Conservation (phyloP, 2,329 filamentous ascomycete species). For the Keithomyces neogunnii region DNA sequence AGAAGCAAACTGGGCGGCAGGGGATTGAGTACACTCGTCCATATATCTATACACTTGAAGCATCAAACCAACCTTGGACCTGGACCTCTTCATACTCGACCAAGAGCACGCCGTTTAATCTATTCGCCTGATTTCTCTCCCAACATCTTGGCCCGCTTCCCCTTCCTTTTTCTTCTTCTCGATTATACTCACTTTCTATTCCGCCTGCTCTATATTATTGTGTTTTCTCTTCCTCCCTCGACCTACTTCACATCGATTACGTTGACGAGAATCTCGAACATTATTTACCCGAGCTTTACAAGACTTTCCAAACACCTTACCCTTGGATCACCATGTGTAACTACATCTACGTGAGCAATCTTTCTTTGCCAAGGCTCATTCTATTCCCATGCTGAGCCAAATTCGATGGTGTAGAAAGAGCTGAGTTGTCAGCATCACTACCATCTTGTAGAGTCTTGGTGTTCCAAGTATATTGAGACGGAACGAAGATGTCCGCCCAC, state of each 20-base stretch:
- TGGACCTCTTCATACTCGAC: not conserved
- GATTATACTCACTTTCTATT: no score
- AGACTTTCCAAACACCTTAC: not conserved
- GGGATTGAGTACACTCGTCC: not conserved
- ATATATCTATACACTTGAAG: not conserved
- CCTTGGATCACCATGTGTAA: slow-evolving; percentile 33
- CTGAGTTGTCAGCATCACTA: slow-evolving; percentile 43
- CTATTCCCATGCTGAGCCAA: no score
- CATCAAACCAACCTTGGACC: not conserved
- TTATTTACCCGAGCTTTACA: not conserved
- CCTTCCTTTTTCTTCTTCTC: no score
- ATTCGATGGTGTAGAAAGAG: slow-evolving; percentile 29
- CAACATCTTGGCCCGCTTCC: no score
- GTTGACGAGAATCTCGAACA: not conserved
- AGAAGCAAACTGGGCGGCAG: not conserved
- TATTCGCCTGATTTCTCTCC: no score
- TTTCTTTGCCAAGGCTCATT: not conserved
- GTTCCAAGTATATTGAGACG: slow-evolving; percentile 35
- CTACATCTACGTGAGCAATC: slow-evolving; percentile 36
- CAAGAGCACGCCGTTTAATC: no score
- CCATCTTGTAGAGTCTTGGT: slow-evolving; percentile 39
- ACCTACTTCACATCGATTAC: not conserved
- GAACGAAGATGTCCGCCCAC: slow-evolving; percentile 33
- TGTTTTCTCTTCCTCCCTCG: no score
- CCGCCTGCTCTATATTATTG: no score